Evolutionary conservation across 192 early-diverging fungal genomes (phyloP), one percentile per base, ranked within the genome.

Genomic region (Backusella psychrophila): DNA sequence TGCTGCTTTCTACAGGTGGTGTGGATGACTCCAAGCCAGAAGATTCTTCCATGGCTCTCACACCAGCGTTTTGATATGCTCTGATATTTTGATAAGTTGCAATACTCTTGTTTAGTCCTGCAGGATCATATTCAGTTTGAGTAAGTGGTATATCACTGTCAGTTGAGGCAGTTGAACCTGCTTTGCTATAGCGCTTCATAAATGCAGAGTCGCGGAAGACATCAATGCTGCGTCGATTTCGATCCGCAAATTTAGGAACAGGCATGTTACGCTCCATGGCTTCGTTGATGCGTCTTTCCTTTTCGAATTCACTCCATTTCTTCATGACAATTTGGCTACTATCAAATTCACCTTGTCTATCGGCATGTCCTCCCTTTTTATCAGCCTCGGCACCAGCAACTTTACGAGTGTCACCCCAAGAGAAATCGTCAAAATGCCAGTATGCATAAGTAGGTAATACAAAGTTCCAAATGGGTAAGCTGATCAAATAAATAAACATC

Each of bases 371-470:
- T 19, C 83, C 87, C 35, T 90, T 89, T 26, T 52, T 68, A 14
- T 66, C 74, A 29, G 46, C 53, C 56, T 75, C 23, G 19, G 11
- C 70, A 52, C 91, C 92, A 56, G 87, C 83, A 6, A 92, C 90
- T 78, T 85, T 85, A 46, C 94, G 87, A 1, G 94, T 95, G 78
- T 93, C 84, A 72, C 94, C 94, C 94, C 94, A 95, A 34, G 90
- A 90, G 73, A 95, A 95, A 66, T 95, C 93, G 73, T 95, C 94
- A 87, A 95, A 94, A 82, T 95, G 90, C 94, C 94, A 95, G 84
- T 91, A 95, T 29, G 94, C 90, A 44, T 93, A 94, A 5, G 85
- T 83, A 2, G 94, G 94, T 42, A 95, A 77, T 0, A 95, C 82
- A 79, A 95, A 92, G 75, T 93, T 93, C 92, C 92, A 95, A 15